Percentiles rank a stretch among this genome's conserved stretches.
Evolutionary conservation across 2,329 filamentous ascomycete species (phyloP).

Genomic region (Nannizzia gypsea): DNA sequence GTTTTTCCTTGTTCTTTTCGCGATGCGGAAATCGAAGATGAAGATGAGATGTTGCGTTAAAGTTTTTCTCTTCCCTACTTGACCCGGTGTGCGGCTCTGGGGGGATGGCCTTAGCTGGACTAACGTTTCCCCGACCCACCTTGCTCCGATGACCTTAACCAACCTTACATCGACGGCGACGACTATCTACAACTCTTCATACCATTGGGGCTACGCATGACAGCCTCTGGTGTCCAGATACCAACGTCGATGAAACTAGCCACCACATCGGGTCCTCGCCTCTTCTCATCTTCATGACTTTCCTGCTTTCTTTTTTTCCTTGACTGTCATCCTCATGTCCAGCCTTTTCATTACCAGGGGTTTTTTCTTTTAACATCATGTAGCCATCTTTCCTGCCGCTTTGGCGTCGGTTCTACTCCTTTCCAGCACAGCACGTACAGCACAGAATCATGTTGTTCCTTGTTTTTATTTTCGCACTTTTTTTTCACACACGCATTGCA

Average conservation of each 20-base stretch:
- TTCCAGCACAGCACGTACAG: background rate
- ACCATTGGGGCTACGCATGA: background rate
- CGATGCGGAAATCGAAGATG: background rate
- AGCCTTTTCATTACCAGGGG: background rate
- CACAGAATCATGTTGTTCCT: background rate
- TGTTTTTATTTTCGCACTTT: background rate
- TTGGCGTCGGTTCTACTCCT: background rate
- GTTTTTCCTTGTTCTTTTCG: background rate
- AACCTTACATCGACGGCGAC: too few species aligned
- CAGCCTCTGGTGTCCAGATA: background rate
- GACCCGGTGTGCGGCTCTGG: background rate
- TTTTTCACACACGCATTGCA: background rate
- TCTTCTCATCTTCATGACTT: background rate
- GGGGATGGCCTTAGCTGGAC: constrained; percentile 3
- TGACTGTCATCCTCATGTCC: background rate
- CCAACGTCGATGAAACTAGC: background rate
- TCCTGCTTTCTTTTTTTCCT: background rate
- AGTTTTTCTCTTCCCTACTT: background rate
- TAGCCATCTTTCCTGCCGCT: background rate
- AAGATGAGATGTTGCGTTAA: background rate
- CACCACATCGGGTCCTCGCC: background rate
- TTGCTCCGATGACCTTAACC: too few species aligned
- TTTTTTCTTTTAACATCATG: background rate
- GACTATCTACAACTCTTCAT: background rate
- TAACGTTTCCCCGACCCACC: constrained; percentile 2